Conservation (phyloP, 177 flowering plant genomes). For the Vitis hybrid region DNA sequence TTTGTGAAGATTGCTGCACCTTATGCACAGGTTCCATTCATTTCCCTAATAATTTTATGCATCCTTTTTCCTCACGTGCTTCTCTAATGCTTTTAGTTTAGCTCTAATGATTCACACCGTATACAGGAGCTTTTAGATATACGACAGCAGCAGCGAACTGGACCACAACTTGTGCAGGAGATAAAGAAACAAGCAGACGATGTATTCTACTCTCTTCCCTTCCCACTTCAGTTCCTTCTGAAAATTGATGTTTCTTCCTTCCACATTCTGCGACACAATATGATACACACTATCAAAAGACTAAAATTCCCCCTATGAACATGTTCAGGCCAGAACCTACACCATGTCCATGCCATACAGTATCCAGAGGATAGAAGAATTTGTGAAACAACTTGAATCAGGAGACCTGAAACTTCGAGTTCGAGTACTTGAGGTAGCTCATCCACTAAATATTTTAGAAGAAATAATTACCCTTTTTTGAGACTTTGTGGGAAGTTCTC, state of each 20-base stretch:
- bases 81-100: background rate
- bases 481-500: too few species aligned
- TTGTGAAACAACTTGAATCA: slow-evolving; percentile 82
- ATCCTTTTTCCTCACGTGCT: background rate
- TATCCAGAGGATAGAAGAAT: slow-evolving; percentile 84
- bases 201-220: slow-evolving; percentile 35
- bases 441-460: background rate
- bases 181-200: slow-evolving; percentile 85
- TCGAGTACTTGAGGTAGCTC: slow-evolving; percentile 86
- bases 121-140: slow-evolving; percentile 79
- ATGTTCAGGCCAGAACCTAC: slow-evolving; percentile 70
- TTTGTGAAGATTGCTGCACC: slow-evolving; percentile 93
- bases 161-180: slow-evolving; percentile 67
- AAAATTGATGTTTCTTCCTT: background rate
- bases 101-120: slow-evolving; percentile 5
- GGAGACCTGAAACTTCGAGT: slow-evolving; percentile 95
- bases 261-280: too few species aligned
- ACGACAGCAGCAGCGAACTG: slow-evolving; percentile 52
- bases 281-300: background rate
- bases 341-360: slow-evolving; percentile 95
- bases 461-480: too few species aligned
- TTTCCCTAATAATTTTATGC: background rate
- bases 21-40: slow-evolving; percentile 74
- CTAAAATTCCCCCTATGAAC: background rate
- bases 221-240: background rate